phyloP scores from a whole-genome alignment of 2,329 filamentous ascomycete genomes.

The Claviceps digitariae region DNA sequence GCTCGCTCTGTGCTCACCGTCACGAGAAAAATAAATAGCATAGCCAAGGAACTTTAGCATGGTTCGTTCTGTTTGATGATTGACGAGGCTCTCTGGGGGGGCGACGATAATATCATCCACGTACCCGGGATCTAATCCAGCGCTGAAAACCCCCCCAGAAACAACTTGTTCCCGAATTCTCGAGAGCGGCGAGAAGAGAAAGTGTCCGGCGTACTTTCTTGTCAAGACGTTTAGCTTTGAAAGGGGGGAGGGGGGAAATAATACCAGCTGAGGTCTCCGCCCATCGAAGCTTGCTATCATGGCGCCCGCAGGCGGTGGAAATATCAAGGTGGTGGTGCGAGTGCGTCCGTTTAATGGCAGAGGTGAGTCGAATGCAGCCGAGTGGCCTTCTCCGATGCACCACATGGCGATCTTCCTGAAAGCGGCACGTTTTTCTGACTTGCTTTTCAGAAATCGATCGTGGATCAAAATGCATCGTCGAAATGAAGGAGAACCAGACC shows the following conservation, averaged over 20 bases:
- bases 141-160: not conserved
- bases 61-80: slow-evolving; percentile 7
- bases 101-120: not conserved
- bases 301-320: slow-evolving; percentile 60
- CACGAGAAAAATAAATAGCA: not conserved
- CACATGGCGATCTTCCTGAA: too few relatives aligned
- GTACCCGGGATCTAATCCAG: not conserved
- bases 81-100: not conserved
- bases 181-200: not conserved
- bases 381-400: too few relatives aligned
- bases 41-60: slow-evolving; percentile 6
- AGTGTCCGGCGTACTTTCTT: slow-evolving; percentile 13
- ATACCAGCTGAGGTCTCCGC: slow-evolving; percentile 24
- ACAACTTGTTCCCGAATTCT: not conserved
- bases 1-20: not conserved
- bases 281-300: slow-evolving; percentile 17
- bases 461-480: slow-evolving; percentile 88
- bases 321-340: slow-evolving; percentile 99
- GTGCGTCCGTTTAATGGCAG: slow-evolving; percentile 88
- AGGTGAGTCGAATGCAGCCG: too few relatives aligned
- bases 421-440: not conserved
- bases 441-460: slow-evolving; percentile 62
- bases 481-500: slow-evolving; percentile 91
- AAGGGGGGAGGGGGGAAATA: slow-evolving; percentile 20
- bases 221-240: slow-evolving; percentile 11